Percentiles rank a stretch among this genome's conserved stretches.
phyloP scores from a whole-genome alignment of 106 monocot genomes.

The Phalaenopsis aphrodite region DNA sequence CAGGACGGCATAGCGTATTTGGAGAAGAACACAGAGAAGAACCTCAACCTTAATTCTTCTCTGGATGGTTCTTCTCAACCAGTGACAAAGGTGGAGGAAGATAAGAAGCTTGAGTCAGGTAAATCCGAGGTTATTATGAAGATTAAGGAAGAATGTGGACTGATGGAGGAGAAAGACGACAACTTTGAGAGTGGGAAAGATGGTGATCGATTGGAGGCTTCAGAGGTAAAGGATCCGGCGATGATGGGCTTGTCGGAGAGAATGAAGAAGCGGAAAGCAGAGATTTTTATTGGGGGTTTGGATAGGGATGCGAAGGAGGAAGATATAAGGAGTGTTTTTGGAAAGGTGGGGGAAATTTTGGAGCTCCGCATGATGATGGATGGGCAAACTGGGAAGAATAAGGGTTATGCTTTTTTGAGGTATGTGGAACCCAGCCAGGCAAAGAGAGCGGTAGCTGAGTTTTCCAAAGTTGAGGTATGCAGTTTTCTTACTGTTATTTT shows the following conservation, averaged over 20 bases:
- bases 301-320: slow-evolving; percentile 71
- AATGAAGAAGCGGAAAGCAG: slow-evolving; percentile 56
- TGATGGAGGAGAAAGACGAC: neutral
- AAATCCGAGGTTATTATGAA: neutral
- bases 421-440: slow-evolving; percentile 55
- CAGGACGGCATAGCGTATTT: neutral
- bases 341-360: slow-evolving; percentile 57
- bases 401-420: slow-evolving; percentile 76
- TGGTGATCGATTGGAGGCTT: neutral
- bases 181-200: slow-evolving; percentile 18
- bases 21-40: neutral
- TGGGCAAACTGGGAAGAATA: slow-evolving; percentile 58
- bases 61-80: neutral
- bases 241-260: slow-evolving; percentile 41
- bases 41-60: neutral
- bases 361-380: slow-evolving; percentile 81
- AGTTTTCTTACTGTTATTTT: neutral
- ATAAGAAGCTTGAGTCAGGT: neutral
- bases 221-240: slow-evolving; percentile 11
- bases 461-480: slow-evolving; percentile 75
- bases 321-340: slow-evolving; percentile 72
- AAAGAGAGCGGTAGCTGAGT: slow-evolving; percentile 62
- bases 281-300: slow-evolving; percentile 83
- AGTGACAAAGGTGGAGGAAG: neutral
- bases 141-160: slow-evolving; percentile 5